These are phyloP conservation scores for Trichoderma koningiopsis DNA, from an alignment of 2,329 filamentous ascomycete genomes.

Conservation along the genomic window DNA sequence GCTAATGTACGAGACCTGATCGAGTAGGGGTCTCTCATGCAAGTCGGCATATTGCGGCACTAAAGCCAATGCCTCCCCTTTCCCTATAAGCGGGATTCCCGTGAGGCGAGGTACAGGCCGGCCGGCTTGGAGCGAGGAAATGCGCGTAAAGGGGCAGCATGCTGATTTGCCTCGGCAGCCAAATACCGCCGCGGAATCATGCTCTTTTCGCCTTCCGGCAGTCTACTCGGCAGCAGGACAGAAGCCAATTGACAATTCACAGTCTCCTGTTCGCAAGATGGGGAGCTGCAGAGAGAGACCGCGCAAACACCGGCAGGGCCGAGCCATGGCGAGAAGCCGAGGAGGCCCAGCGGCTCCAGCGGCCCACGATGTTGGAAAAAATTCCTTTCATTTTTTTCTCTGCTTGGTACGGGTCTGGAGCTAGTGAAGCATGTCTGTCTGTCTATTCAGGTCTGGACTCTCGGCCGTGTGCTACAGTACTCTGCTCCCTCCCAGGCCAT, in stretches of 20 bases:
- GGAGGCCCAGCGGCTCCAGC: conserved; percentile 7
- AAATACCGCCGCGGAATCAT: not conserved
- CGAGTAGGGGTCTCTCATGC: conserved; percentile 9
- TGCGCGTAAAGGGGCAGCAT: conserved; percentile 15
- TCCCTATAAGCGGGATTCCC: conserved; percentile 10
- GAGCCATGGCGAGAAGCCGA: conserved; percentile 2
- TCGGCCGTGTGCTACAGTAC: not conserved
- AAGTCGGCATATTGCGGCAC: conserved; percentile 14
- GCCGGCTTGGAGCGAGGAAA: conserved; percentile 4
- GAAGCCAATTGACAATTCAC: not conserved
- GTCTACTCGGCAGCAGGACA: not conserved
- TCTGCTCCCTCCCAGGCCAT: not conserved
- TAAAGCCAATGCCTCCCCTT: not conserved
- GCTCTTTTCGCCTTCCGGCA: not conserved
- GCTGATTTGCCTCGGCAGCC: conserved; percentile 16
- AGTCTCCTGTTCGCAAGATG: not conserved
- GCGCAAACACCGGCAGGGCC: conserved; percentile 13
- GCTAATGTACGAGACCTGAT: not conserved
- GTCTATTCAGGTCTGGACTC: conserved; percentile 2
- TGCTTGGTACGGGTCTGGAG: not conserved
- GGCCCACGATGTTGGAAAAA: not conserved
- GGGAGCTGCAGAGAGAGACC: not conserved
- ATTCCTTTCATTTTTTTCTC: not conserved
- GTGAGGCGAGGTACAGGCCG: not conserved
- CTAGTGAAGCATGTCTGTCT: conserved; percentile 2